phyloP scores from a whole-genome alignment of 192 early-diverging fungal species.

The Entomortierella beljakovae region DNA sequence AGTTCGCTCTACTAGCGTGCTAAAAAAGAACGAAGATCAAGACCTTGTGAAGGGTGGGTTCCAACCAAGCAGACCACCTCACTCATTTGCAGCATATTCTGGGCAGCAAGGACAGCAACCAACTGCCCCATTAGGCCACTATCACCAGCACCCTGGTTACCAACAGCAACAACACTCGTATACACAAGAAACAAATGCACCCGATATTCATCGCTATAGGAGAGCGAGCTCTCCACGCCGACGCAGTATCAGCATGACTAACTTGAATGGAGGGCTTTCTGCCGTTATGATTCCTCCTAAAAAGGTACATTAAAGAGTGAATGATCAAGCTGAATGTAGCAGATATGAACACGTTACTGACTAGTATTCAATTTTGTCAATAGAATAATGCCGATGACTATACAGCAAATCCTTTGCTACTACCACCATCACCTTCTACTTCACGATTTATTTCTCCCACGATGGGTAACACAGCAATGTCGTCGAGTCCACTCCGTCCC shows the following conservation, averaged over 20 bases:
- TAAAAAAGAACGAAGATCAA: conserved; percentile 58
- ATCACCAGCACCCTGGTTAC: conserved; percentile 27
- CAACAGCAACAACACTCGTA: conserved; percentile 43
- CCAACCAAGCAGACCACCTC: conserved; percentile 36
- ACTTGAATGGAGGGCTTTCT: conserved; percentile 37
- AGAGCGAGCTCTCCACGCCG: conserved; percentile 46
- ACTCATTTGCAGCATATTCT: background rate
- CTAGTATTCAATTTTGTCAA: background rate
- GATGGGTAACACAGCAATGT: conserved; percentile 27
- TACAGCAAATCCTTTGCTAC: conserved; percentile 36
- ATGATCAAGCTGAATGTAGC: background rate
- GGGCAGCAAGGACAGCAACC: conserved; percentile 13
- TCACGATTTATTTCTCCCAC: conserved; percentile 43
- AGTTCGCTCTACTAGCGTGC: conserved; percentile 60
- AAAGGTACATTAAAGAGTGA: conserved; percentile 18
- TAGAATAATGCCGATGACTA: conserved; percentile 46
- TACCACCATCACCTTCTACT: conserved; percentile 49
- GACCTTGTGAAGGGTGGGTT: conserved; percentile 46
- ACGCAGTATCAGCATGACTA: conserved; percentile 54
- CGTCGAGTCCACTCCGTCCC: conserved; percentile 46
- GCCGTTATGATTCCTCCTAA: conserved; percentile 49
- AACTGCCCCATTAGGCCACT: conserved; percentile 4
- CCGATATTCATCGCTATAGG: conserved; percentile 38
- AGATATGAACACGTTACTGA: conserved; percentile 7
- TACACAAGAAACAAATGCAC: conserved; percentile 14